A percentile compares a stretch with the other conserved stretches of the same genome.
Evolutionary conservation across 2,329 filamentous ascomycete species (phyloP).

Genomic region (Ceratocystis albifundus): DNA sequence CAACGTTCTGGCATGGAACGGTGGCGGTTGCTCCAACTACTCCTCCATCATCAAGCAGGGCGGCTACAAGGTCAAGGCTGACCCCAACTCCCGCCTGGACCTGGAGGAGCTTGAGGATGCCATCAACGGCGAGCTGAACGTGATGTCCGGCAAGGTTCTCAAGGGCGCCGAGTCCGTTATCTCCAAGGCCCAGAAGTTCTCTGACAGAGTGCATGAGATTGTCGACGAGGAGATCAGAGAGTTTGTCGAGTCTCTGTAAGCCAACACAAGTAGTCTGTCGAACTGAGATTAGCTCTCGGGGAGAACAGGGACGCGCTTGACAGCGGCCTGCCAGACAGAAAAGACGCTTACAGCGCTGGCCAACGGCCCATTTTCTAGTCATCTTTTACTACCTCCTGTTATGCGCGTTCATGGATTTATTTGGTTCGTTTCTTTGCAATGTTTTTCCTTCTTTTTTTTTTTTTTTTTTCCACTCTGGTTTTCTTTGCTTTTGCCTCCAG

Average conservation of each 20-base stretch:
- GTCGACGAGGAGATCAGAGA: conserved; percentile 51
- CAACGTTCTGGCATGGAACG: conserved; percentile 98
- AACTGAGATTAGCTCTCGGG: not conserved
- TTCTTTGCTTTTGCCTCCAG: conserved; percentile 1
- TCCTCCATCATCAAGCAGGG: conserved; percentile 64
- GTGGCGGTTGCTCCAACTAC: conserved; percentile 89
- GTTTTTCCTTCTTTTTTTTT: no score
- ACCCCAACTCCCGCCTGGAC: conserved; percentile 34
- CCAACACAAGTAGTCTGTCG: not conserved
- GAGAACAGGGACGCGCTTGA: no score
- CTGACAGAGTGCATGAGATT: conserved; percentile 51
- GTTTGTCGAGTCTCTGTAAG: conserved; percentile 31
- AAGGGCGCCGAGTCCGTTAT: conserved; percentile 43
- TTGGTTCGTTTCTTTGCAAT: conserved; percentile 5
- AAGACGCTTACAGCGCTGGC: not conserved
- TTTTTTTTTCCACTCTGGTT: no score
- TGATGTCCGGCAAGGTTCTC: conserved; percentile 46
- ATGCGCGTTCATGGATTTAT: conserved; percentile 7
- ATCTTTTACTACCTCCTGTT: conserved; percentile 6
- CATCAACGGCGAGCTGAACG: conserved; percentile 50
- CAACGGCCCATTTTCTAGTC: not conserved
- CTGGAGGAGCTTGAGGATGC: conserved; percentile 51
- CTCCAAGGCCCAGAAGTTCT: conserved; percentile 49
- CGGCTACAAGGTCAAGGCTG: conserved; percentile 50
- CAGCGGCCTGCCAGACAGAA: no score